These are phyloP conservation scores for Saturnispora dispora DNA, from an alignment of 805 yeast genomes.

Conservation along the genomic window DNA sequence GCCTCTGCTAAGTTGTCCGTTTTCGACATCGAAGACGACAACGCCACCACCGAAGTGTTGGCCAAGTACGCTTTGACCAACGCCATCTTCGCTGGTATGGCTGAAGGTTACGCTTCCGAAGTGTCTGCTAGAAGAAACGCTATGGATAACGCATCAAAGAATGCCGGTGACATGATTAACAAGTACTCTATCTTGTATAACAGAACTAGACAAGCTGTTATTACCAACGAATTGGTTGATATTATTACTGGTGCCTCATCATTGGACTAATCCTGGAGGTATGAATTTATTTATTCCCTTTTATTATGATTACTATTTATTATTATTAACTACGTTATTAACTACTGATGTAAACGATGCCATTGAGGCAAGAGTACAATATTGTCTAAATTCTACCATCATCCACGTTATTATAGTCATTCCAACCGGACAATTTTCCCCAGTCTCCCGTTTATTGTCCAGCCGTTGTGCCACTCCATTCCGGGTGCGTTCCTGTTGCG, in stretches of 20 bases:
- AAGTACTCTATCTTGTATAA: constrained; percentile 94
- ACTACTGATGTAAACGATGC: neutral
- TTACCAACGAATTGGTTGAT: constrained; percentile 98
- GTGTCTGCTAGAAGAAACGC: constrained; percentile 98
- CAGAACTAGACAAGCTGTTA: constrained; percentile 99
- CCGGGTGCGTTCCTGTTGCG: neutral
- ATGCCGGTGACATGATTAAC: constrained; percentile 98
- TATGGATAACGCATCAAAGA: constrained; percentile 99
- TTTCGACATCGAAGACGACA: constrained; percentile 70
- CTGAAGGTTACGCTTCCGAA: constrained; percentile 98
- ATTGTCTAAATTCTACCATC: neutral
- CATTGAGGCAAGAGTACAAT: no score
- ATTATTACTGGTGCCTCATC: constrained; percentile 99
- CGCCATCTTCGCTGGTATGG: constrained; percentile 82
- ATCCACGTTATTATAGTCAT: neutral
- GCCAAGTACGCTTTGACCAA: constrained; percentile 86
- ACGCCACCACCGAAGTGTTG: constrained; percentile 55
- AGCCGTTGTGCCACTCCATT: neutral
- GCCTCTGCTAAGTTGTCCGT: constrained; percentile 77
- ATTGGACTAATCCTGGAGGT: constrained; percentile 50
- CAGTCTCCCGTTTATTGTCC: neutral
- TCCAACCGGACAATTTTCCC: neutral
- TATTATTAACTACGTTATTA: constrained; percentile 1
- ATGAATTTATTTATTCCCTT: constrained; percentile 8
- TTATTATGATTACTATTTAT: constrained; percentile 6